Conservation (phyloP, 495 filamentous ascomycete species). For the Evansstolkia leycettana region DNA sequence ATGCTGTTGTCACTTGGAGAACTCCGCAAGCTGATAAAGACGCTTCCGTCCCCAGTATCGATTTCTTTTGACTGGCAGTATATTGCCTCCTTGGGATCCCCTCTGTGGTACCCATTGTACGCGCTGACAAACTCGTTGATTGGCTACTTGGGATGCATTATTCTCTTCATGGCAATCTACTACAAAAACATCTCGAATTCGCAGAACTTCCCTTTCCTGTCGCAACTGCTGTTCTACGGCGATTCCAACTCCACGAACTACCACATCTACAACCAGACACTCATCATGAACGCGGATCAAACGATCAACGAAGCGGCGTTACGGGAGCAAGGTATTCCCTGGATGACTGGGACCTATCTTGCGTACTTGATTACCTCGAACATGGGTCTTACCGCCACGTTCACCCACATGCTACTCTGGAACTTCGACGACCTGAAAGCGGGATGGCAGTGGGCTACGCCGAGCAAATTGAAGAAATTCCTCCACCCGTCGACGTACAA, state of each 20-base stretch:
- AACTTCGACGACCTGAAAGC: constrained; percentile 20
- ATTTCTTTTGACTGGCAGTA: constrained; percentile 41
- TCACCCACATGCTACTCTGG: constrained; percentile 25
- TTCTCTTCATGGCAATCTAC: constrained; percentile 24
- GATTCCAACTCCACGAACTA: constrained; percentile 8
- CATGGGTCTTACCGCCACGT: constrained; percentile 27
- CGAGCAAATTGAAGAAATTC: constrained; percentile 8
- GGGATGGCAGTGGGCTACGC: constrained; percentile 12
- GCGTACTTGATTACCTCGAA: constrained; percentile 29
- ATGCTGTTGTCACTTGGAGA: too few relatives aligned
- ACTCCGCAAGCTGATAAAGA: constrained; percentile 7
- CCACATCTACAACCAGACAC: constrained; percentile 11
- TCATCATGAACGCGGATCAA: constrained; percentile 17
- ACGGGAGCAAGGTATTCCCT: constrained; percentile 20
- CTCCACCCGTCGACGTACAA: constrained; percentile 5
- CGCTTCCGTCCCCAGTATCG: too few relatives aligned
- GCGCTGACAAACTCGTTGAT: constrained; percentile 25
- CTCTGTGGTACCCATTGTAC: constrained; percentile 20
- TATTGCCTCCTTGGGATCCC: constrained; percentile 14
- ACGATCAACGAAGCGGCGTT: constrained; percentile 17
- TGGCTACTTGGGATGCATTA: constrained; percentile 27
- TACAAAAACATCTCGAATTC: constrained; percentile 36
- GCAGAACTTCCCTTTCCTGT: constrained; percentile 35
- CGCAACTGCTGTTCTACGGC: constrained; percentile 20
- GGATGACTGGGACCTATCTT: constrained; percentile 26